Evolutionary conservation across 2,329 filamentous ascomycete genomes (phyloP).

Genomic region (Cyphellophora attinorum): DNA sequence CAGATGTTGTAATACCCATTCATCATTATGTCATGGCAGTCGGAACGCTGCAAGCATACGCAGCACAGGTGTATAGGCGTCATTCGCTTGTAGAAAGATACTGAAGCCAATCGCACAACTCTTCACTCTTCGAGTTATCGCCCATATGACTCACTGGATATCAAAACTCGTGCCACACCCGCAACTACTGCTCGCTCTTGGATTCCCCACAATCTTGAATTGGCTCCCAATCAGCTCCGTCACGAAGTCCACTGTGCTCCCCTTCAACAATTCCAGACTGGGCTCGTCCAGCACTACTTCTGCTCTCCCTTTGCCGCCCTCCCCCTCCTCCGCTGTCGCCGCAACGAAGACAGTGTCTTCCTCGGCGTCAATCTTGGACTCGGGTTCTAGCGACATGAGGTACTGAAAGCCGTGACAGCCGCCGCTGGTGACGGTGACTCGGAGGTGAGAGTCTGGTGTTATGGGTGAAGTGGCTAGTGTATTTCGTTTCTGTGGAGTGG

Average conservation of each 20-base stretch:
- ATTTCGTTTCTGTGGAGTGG: slow-evolving; percentile 42
- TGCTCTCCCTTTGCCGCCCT: slow-evolving; percentile 36
- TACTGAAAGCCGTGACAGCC: slow-evolving; percentile 99
- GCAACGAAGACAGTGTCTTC: slow-evolving; percentile 84
- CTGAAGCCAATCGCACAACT: too few relatives aligned
- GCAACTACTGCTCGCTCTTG: slow-evolving; percentile 83
- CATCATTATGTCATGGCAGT: too few relatives aligned
- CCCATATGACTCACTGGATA: slow-evolving; percentile 60
- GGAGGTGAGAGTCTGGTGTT: slow-evolving; percentile 66
- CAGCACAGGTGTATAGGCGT: too few relatives aligned
- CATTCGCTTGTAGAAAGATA: too few relatives aligned
- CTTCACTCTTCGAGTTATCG: too few relatives aligned
- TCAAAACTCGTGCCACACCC: slow-evolving; percentile 98
- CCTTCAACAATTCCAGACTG: slow-evolving; percentile 78
- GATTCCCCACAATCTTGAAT: slow-evolving; percentile 95
- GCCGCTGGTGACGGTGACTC: slow-evolving; percentile 83
- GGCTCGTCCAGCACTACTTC: slow-evolving; percentile 83
- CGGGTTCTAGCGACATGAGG: slow-evolving; percentile 69
- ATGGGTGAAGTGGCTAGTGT: slow-evolving; percentile 28
- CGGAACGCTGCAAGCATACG: too few relatives aligned
- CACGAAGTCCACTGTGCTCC: slow-evolving; percentile 92
- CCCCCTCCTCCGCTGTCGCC: slow-evolving; percentile 10
- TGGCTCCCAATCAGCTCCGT: slow-evolving; percentile 91
- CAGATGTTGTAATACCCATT: too few relatives aligned
- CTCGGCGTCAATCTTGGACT: slow-evolving; percentile 49